A percentile compares a stretch with the other conserved stretches of the same genome.
Conservation (phyloP, 805 yeast genomes). For the Kurtzmaniella cleridarum region DNA sequence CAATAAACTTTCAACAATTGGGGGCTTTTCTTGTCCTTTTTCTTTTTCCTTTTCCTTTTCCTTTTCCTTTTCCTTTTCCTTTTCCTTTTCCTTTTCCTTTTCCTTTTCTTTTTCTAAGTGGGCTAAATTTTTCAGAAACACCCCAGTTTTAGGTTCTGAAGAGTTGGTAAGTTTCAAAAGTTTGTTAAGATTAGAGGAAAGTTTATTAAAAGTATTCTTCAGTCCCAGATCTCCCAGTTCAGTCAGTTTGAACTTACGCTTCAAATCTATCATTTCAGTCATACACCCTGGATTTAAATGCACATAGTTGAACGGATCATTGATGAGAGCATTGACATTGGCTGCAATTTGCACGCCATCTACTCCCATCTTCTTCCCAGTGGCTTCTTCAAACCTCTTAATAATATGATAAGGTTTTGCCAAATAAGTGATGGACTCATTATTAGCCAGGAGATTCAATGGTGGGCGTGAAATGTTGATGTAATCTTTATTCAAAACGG, state of each 20-base stretch:
- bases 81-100: too few species aligned
- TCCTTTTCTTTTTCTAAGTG: background rate
- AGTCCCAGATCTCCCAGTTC: conserved; percentile 4
- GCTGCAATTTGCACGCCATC: conserved; percentile 50
- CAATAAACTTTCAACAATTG: conserved; percentile 24
- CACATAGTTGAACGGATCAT: conserved; percentile 49
- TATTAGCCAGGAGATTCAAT: conserved; percentile 13
- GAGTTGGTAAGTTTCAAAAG: conserved; percentile 11
- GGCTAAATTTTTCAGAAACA: background rate
- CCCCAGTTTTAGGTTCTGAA: conserved; percentile 6
- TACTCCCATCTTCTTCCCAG: conserved; percentile 30
- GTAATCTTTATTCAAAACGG: conserved; percentile 19
- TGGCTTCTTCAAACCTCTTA: conserved; percentile 28
- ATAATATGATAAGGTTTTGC: conserved; percentile 48
- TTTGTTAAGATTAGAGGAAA: conserved; percentile 28
- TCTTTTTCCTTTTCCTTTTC: too few species aligned
- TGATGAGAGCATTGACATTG: conserved; percentile 44
- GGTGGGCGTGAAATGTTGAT: conserved; percentile 36
- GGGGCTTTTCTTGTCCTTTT: conserved; percentile 13
- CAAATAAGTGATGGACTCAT: conserved; percentile 49
- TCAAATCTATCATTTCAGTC: conserved; percentile 14
- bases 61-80: too few species aligned
- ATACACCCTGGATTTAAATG: conserved; percentile 54
- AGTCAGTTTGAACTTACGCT: background rate
- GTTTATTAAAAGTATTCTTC: conserved; percentile 26